Evolutionary conservation across 208 protist species (phyloP).

Genomic region (Strigomonas culicis): DNA sequence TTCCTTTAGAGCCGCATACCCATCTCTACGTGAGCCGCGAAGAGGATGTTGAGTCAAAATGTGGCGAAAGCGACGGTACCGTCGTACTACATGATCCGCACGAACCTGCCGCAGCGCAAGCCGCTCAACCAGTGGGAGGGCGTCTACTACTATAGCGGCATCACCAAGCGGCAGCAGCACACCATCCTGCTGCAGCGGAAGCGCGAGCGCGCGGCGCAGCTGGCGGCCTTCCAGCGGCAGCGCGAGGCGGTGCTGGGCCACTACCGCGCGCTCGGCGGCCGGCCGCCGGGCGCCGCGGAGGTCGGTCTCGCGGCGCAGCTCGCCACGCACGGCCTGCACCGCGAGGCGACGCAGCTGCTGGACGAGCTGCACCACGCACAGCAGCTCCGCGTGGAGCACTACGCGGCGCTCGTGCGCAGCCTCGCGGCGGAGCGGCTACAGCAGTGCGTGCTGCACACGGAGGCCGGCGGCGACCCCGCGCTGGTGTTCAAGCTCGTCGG

Average conservation of each 20-base stretch:
- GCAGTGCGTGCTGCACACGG: slow-evolving; percentile 51
- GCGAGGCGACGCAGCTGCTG: slow-evolving; percentile 41
- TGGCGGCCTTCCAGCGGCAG: slow-evolving; percentile 27
- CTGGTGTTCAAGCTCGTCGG: slow-evolving; percentile 78
- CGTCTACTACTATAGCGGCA: slow-evolving; percentile 85
- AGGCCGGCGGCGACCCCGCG: slow-evolving; percentile 65
- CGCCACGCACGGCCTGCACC: slow-evolving; percentile 55
- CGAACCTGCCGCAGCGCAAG: slow-evolving; percentile 83
- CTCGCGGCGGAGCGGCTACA: slow-evolving; percentile 42
- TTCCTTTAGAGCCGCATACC: neutral
- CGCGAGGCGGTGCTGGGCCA: slow-evolving; percentile 15
- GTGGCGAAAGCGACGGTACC: slow-evolving; percentile 83
- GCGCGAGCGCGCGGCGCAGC: slow-evolving; percentile 38
- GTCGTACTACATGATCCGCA: slow-evolving; percentile 87
- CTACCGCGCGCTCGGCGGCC: slow-evolving; percentile 12
- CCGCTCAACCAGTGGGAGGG: slow-evolving; percentile 86
- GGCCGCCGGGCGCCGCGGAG: slow-evolving; percentile 5
- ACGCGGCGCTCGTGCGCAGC: slow-evolving; percentile 41
- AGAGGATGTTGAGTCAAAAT: slow-evolving; percentile 73
- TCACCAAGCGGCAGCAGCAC: slow-evolving; percentile 75
- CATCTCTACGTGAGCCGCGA: neutral
- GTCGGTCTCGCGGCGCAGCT: slow-evolving; percentile 36
- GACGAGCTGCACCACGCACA: slow-evolving; percentile 41
- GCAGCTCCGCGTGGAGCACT: slow-evolving; percentile 44
- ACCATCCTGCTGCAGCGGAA: slow-evolving; percentile 74